A percentile compares a stretch with the other conserved stretches of the same genome.
phyloP scores from a whole-genome alignment of 2,329 filamentous ascomycete genomes.

The Trichoderma atroviride region DNA sequence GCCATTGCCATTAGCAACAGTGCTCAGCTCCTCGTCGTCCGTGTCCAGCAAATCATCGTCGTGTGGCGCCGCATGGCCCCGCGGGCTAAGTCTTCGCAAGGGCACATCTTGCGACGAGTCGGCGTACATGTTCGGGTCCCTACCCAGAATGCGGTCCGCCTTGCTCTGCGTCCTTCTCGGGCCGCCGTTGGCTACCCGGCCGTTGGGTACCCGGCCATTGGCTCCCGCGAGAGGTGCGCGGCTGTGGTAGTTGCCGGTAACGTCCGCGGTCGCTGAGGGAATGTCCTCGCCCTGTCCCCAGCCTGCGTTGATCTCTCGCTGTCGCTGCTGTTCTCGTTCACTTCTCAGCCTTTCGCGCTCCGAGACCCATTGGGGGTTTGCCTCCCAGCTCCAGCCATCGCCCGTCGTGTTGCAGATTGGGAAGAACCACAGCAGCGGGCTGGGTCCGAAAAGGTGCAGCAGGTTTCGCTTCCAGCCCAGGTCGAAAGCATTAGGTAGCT shows the following conservation, averaged over 20 bases:
- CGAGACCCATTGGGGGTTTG: conserved; percentile 75
- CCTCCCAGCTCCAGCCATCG: conserved; percentile 94
- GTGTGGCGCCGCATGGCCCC: conserved; percentile 44
- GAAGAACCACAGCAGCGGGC: conserved; percentile 72
- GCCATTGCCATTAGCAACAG: neutral
- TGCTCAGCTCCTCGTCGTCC: conserved; percentile 41
- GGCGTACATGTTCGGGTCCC: conserved; percentile 58
- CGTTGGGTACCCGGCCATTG: conserved; percentile 35
- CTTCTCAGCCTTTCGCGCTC: conserved; percentile 65
- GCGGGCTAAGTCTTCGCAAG: conserved; percentile 52
- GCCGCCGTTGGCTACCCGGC: conserved; percentile 12
- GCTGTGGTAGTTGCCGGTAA: conserved; percentile 33
- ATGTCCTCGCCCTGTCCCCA: conserved; percentile 56
- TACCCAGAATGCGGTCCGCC: conserved; percentile 60
- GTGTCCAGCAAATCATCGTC: conserved; percentile 48
- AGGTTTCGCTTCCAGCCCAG: conserved; percentile 82
- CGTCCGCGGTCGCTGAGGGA: conserved; percentile 21
- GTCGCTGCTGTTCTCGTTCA: conserved; percentile 62
- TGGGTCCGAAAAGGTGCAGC: conserved; percentile 76
- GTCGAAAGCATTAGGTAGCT: conserved; percentile 91
- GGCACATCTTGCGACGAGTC: conserved; percentile 51
- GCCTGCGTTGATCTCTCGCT: conserved; percentile 66
- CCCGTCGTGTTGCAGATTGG: conserved; percentile 85
- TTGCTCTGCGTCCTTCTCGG: conserved; percentile 53
- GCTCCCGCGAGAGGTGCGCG: conserved; percentile 26